A percentile compares a stretch with the other conserved stretches of the same genome.
These are phyloP conservation scores for Afroboletus lepidellus DNA, from an alignment of 1,284 basidiomycete genomes.

Conservation along the genomic window DNA sequence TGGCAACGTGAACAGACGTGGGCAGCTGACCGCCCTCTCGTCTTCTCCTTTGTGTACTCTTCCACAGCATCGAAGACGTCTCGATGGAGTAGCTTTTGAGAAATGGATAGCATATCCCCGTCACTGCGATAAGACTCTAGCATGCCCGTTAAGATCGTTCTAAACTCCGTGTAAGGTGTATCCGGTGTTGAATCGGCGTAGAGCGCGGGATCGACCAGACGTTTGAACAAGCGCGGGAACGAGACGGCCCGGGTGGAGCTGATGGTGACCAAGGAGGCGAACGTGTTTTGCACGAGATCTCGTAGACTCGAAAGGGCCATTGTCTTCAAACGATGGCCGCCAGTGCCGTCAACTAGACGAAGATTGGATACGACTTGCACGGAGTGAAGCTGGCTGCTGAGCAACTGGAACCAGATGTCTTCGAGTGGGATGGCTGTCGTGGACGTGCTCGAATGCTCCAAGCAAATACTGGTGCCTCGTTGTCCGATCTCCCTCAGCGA, in stretches of 20 bases:
- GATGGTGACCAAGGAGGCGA: constrained; percentile 80
- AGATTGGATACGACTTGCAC: constrained; percentile 67
- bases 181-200: constrained; percentile 46
- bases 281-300: constrained; percentile 80
- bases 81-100: constrained; percentile 78
- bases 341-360: constrained; percentile 7
- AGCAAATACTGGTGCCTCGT: constrained; percentile 65
- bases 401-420: constrained; percentile 88
- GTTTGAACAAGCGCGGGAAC: constrained; percentile 89
- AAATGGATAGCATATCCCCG: constrained; percentile 87
- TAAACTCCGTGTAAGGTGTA: constrained; percentile 89
- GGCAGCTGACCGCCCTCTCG: constrained; percentile 52
- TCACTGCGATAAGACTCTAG: constrained; percentile 91
- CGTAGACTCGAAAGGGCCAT: constrained; percentile 54
- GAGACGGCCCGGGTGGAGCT: constrained; percentile 83
- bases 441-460: constrained; percentile 55
- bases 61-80: constrained; percentile 81
- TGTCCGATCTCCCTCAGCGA: constrained; percentile 55
- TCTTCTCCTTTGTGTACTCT: constrained; percentile 47
- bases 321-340: constrained; percentile 25
- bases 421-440: constrained; percentile 58
- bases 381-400: constrained; percentile 78
- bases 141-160: constrained; percentile 90
- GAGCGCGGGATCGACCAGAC: constrained; percentile 74
- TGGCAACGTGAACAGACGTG: constrained; percentile 48